These are phyloP conservation scores for Setaria viridis DNA, from an alignment of 202 grass and related monocot genomes.

Conservation along the genomic window DNA sequence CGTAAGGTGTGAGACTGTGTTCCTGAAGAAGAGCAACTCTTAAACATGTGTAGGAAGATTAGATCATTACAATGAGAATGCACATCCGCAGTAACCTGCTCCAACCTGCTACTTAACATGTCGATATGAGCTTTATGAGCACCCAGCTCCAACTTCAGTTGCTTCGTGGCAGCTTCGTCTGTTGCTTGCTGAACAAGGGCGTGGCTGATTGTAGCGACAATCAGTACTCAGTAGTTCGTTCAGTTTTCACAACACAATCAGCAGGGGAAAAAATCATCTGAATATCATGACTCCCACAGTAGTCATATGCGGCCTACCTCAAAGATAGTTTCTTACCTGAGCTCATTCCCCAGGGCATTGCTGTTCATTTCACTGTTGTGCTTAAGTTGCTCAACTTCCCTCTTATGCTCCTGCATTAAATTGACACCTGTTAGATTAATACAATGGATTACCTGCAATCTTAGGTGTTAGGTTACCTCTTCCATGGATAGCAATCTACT, in stretches of 20 bases:
- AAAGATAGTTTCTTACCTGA: constrained; percentile 51
- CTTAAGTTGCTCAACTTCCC: constrained; percentile 63
- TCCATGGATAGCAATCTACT: constrained; percentile 64
- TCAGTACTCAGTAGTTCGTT: constrained; percentile 33
- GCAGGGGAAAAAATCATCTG: constrained; percentile 23
- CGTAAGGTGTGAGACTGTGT: not conserved
- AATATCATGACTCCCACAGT: not conserved
- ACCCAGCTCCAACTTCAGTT: constrained; percentile 63
- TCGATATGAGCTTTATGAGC: constrained; percentile 66
- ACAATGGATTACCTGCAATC: constrained; percentile 6
- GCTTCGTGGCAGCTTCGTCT: constrained; percentile 62
- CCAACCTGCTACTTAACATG: constrained; percentile 66
- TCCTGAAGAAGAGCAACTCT: not conserved
- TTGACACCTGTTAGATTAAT: constrained; percentile 35
- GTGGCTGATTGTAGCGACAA: constrained; percentile 61
- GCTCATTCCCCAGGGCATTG: constrained; percentile 66
- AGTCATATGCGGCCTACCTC: not conserved
- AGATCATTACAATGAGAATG: constrained; percentile 69
- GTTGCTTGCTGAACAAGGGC: constrained; percentile 67
- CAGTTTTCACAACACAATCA: constrained; percentile 39
- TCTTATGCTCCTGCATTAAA: constrained; percentile 65
- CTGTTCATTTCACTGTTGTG: constrained; percentile 60
- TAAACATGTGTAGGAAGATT: constrained; percentile 14
- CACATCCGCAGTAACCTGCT: constrained; percentile 60
- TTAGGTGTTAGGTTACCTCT: constrained; percentile 61